phyloP scores from a whole-genome alignment of 768 basidiomycete species.

The Lactarius sp. region DNA sequence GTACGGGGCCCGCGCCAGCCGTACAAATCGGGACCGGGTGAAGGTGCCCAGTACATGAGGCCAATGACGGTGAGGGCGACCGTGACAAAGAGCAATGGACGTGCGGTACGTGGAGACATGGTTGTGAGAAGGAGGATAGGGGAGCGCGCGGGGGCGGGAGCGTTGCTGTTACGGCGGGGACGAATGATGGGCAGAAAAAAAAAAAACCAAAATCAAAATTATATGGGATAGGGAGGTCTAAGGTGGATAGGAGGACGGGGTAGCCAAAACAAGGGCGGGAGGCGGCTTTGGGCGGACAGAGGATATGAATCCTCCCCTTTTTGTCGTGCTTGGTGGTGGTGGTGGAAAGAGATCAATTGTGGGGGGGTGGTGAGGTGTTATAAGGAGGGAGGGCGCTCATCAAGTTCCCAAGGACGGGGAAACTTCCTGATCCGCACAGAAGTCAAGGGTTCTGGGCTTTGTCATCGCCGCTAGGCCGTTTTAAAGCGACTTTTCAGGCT shows the following conservation, averaged over 20 bases:
- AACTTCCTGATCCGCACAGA: background rate
- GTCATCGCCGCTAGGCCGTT: too few species aligned
- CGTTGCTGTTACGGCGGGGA: background rate
- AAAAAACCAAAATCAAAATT: background rate
- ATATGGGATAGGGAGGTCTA: background rate
- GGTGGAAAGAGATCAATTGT: background rate
- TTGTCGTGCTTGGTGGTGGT: background rate
- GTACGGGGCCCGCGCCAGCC: background rate
- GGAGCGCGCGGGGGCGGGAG: background rate
- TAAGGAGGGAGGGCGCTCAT: background rate
- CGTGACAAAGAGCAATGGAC: background rate
- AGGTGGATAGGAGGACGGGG: background rate
- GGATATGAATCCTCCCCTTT: background rate
- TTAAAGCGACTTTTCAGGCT: background rate
- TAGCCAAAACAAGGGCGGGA: too few species aligned
- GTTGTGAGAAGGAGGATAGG: background rate
- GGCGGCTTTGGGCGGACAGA: background rate
- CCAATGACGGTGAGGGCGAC: background rate
- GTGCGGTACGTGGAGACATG: constrained; percentile 11
- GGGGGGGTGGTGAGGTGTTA: background rate
- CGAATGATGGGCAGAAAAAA: background rate
- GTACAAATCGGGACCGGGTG: background rate
- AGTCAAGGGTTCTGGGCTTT: background rate
- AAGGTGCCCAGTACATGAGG: constrained; percentile 11
- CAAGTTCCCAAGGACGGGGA: background rate